These are phyloP conservation scores for Rubroboletus pulcherrimus DNA, from an alignment of 768 basidiomycete genomes.

Conservation along the genomic window DNA sequence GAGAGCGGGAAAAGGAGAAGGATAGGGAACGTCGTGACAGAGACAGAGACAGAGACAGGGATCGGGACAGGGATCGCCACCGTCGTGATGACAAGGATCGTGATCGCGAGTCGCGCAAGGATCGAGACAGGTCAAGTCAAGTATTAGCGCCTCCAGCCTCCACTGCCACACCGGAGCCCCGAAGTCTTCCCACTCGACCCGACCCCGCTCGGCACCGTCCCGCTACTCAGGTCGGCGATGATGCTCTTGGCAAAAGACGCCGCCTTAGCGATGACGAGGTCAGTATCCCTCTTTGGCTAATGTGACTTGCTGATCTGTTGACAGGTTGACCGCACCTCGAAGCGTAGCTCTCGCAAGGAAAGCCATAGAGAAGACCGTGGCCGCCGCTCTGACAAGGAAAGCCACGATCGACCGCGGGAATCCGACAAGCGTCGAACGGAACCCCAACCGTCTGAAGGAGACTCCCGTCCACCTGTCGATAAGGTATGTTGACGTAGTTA, in stretches of 20 bases:
- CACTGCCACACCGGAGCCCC: constrained; percentile 44
- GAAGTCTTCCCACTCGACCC: constrained; percentile 54
- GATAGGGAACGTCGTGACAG: constrained; percentile 38
- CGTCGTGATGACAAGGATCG: constrained; percentile 62
- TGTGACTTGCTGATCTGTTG: constrained; percentile 11
- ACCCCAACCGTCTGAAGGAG: constrained; percentile 52
- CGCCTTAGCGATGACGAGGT: constrained; percentile 73
- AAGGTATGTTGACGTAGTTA: constrained; percentile 46
- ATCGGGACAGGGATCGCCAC: constrained; percentile 43
- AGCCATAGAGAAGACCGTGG: constrained; percentile 70
- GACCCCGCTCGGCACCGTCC: constrained; percentile 55
- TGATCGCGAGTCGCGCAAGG: constrained; percentile 60
- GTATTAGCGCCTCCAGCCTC: constrained; percentile 31
- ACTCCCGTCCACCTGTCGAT: constrained; percentile 49
- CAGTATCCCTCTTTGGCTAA: constrained; percentile 24
- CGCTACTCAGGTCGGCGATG: constrained; percentile 48
- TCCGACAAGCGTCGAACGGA: constrained; percentile 65
- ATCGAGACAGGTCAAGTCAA: constrained; percentile 45
- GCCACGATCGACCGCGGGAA: constrained; percentile 63
- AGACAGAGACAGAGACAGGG: constrained; percentile 46
- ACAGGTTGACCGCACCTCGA: constrained; percentile 71
- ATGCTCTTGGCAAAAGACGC: constrained; percentile 69
- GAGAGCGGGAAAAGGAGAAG: constrained; percentile 38
- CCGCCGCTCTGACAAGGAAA: constrained; percentile 68
- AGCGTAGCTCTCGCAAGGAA: constrained; percentile 78